Evolutionary conservation across 176 grass and related monocot genomes (phyloP), one percentile per base, ranked within the genome.

Genomic region (Eremochloa ophiuroides): DNA sequence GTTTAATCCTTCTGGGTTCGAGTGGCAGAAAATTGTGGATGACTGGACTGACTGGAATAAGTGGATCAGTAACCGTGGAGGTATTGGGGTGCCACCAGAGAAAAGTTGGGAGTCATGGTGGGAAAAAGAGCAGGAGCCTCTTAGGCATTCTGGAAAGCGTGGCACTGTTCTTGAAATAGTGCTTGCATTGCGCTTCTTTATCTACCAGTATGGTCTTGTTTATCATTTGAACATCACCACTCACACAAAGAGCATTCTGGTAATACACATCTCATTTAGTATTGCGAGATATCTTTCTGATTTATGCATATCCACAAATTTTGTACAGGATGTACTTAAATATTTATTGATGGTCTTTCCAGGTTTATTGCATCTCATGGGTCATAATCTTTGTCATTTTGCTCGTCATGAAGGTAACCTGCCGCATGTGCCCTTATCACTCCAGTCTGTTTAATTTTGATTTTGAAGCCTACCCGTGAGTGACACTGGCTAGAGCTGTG

Each of bases 21-120:
- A 98, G 84, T 98, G 95, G 95, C 95, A 98, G 79, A 95, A 98
- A 76, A 98, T 98, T 69, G 90, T 98, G 34, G 92, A 98, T 83
- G 92, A 98, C 39, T 98, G 95, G 95, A 89, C 81, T 51, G 95
- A 98, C 73, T 98, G 95, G 95, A 87, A 95, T 62, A 98, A 98
- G 84, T 98, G 95, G 95, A 98, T 98, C 34, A 91, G 67, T 46
- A 98, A 91, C 85, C 76, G 92, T 1, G 95, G 95, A 9, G 95
- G 95, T 55, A 95, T 98, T 66, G 95, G 95, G 42, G 95, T 98
- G 28, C 47, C 75, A 1, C 84, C 81, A 1, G 92, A 89, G 71
- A 98, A 95, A 73, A 98, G 95, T 68, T 98, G 92, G 95, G 92
- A 98, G 56, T 94, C 92, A 76, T 98, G 95, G 95, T 98, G 92